Evolutionary conservation across 2,329 filamentous ascomycete genomes (phyloP).

Genomic region (Magnaporthiopsis rhizophila): DNA sequence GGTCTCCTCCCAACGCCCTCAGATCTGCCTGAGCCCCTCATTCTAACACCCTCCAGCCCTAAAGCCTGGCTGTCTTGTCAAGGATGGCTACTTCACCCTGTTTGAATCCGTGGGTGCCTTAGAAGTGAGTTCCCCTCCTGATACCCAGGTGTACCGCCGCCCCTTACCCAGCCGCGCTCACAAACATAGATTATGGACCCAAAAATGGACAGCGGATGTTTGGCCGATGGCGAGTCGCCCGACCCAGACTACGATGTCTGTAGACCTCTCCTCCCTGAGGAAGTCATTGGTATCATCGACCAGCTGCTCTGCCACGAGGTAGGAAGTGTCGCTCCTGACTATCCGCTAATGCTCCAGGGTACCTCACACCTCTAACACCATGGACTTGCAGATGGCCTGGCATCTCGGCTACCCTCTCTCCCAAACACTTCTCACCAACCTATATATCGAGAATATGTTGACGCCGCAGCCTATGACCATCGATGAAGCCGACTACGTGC

Average conservation of each 20-base stretch:
- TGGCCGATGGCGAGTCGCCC: constrained; percentile 69
- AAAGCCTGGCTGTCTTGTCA: constrained; percentile 73
- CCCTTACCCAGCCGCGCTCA: not conserved
- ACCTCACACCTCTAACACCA: not conserved
- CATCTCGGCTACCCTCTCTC: constrained; percentile 92
- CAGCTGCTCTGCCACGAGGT: constrained; percentile 86
- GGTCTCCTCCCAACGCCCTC: too few relatives aligned
- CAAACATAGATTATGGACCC: constrained; percentile 82
- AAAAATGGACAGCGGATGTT: constrained; percentile 95
- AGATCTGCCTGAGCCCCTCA: not conserved
- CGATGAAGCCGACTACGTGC: constrained; percentile 56
- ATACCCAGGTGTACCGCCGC: too few relatives aligned
- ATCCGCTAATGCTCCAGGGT: not conserved
- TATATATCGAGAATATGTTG: constrained; percentile 80
- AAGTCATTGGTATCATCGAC: constrained; percentile 90
- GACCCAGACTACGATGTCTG: constrained; percentile 76
- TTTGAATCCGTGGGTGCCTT: constrained; percentile 89
- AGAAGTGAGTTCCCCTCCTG: constrained; percentile 43
- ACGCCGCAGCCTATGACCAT: constrained; percentile 59
- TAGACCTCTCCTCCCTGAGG: constrained; percentile 59
- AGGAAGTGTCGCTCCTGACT: constrained; percentile 14
- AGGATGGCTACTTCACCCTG: constrained; percentile 89
- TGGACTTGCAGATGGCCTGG: constrained; percentile 70
- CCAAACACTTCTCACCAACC: constrained; percentile 86
- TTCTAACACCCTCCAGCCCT: constrained; percentile 47